Percentiles rank a stretch among this genome's conserved stretches.
phyloP scores from a whole-genome alignment of 306 rosid genomes.

The Castanea sativa region DNA sequence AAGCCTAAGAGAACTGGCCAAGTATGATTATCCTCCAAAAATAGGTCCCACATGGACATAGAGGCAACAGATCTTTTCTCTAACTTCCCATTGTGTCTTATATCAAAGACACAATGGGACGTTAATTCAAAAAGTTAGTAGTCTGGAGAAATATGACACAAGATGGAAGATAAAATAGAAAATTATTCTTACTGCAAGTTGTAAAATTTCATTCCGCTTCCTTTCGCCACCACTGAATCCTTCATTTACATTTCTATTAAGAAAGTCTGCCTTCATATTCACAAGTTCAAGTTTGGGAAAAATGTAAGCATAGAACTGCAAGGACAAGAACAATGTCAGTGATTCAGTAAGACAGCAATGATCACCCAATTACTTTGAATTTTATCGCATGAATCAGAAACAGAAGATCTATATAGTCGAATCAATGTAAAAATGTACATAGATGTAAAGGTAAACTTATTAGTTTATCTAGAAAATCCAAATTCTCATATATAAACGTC shows the following conservation, averaged over 20 bases:
- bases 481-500: background rate
- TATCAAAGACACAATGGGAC: background rate
- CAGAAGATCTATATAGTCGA: background rate
- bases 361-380: conserved; percentile 1
- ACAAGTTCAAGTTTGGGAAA: conserved; percentile 82
- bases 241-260: conserved; percentile 89
- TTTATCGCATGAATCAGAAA: background rate
- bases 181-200: conserved; percentile 59
- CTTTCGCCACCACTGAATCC: conserved; percentile 97
- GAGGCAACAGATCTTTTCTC: background rate
- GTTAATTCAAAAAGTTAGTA: background rate
- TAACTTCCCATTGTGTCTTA: background rate
- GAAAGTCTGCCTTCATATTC: conserved; percentile 88
- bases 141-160: background rate
- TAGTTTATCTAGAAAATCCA: background rate
- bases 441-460: background rate
- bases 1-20: too few species aligned
- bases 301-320: conserved; percentile 76
- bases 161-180: background rate
- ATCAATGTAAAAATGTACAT: background rate
- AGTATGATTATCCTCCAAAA: too few species aligned
- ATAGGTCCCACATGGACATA: too few species aligned
- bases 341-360: background rate
- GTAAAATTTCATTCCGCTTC: conserved; percentile 91
- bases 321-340: conserved; percentile 14